A percentile compares a stretch with the other conserved stretches of the same genome.
Evolutionary conservation across 2,329 filamentous ascomycete genomes (phyloP).

Genomic region (Colletotrichum sp.): DNA sequence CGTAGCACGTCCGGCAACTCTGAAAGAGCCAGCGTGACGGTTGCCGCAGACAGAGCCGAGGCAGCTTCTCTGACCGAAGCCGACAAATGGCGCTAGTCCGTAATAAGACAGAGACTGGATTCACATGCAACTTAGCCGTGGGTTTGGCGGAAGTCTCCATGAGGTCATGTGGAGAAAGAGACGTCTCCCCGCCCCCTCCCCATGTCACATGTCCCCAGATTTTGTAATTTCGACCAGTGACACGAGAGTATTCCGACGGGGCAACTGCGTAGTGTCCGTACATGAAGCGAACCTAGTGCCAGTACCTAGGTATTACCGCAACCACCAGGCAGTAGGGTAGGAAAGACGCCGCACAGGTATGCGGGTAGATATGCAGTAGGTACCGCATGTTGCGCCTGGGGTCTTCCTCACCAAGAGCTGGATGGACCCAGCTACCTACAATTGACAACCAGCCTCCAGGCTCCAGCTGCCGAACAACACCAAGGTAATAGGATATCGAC

Average conservation of each 20-base stretch:
- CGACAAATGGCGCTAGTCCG: slow-evolving; percentile 17
- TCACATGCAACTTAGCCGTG: slow-evolving; percentile 16
- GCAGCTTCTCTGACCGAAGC: slow-evolving; percentile 21
- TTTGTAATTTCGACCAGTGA: background rate
- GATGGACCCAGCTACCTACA: background rate
- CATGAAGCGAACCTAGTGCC: no score
- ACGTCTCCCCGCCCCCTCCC: background rate
- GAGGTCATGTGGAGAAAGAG: slow-evolving; percentile 20
- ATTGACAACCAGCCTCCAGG: background rate
- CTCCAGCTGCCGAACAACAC: background rate
- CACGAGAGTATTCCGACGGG: background rate
- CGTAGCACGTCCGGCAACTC: slow-evolving; percentile 13
- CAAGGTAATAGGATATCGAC: background rate
- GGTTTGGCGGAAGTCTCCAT: background rate
- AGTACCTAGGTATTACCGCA: background rate
- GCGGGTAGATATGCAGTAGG: background rate
- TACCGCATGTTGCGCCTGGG: background rate
- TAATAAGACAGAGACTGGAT: background rate
- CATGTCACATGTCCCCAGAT: slow-evolving; percentile 11
- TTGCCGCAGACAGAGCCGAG: slow-evolving; percentile 22
- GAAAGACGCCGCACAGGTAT: background rate
- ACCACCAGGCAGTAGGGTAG: background rate
- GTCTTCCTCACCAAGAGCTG: background rate
- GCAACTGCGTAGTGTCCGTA: no score
- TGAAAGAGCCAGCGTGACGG: slow-evolving; percentile 4